Base-by-base conservation (phyloP, 1,284 basidiomycete genomes). In the Pholiota adiposa region DNA sequence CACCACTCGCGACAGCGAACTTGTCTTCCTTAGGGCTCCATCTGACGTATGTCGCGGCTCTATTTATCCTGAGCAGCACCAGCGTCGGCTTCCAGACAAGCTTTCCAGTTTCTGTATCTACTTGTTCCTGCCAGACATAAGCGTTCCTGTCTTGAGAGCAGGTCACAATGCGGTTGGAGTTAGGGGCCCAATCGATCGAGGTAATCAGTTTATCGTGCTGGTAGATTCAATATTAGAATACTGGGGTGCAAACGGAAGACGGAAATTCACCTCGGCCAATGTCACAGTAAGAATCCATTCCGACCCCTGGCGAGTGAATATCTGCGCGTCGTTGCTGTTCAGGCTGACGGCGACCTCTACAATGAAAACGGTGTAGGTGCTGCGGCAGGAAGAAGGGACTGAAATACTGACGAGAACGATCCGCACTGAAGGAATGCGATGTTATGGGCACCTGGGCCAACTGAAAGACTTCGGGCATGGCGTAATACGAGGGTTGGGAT, bases 21-120 rank as follows among this genome's bases (percentile, higher is more conserved):
- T 99, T 99, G 77, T 98, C 94, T 77, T 99, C 97, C 69, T 92
- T 89, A 1, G 97, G 97, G 73, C 92, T 94, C 97, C 97, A 99
- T 65, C 93, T 86, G 43, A 98, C 97, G 70, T 88, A 89, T 0
- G 97, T 99, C 1, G 97, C 97, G 1, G 97, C 96, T 43, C 97
- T 83, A 75, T 98, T 99, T 79, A 99, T 89, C 58, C 97, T 86
- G 55, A 99, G 83, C 50, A 99, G 76, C 12, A 99, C 97, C n/a
- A 99, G 83, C 0, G 96, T 98, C 2, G 97, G 97, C 77, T 97
- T 97, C 97, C 97, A 99, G 55, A 85, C 72, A 51, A 83, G 73
- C 38, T 79, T 81, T 9, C 90, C 89, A 0, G 89, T 91, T 61
- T 84, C 81, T 4, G 89, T 82, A 67, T 94, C 89, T 21, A 84